These are phyloP conservation scores for Skeletonema marinoi DNA, from an alignment of 108 stramenopile genomes.

Conservation along the genomic window DNA sequence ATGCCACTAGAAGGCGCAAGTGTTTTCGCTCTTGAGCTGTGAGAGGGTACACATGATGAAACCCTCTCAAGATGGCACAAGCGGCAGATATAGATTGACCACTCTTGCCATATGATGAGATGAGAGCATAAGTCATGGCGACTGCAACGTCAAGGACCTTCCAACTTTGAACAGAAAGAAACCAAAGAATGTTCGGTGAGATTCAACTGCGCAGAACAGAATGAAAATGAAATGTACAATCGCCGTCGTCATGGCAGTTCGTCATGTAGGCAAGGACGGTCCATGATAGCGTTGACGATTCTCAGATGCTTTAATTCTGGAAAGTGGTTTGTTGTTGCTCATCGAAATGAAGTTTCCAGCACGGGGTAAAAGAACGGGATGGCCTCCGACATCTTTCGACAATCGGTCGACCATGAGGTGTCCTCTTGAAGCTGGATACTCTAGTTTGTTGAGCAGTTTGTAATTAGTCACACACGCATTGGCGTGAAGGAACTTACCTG, in stretches of 20 bases:
- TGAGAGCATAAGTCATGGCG: slow-evolving; percentile 86
- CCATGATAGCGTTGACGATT: slow-evolving; percentile 91
- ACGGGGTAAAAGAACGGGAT: slow-evolving; percentile 51
- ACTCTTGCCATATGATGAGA: slow-evolving; percentile 74
- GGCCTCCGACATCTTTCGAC: slow-evolving; percentile 86
- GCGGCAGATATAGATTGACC: slow-evolving; percentile 74
- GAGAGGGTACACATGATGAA: slow-evolving; percentile 64
- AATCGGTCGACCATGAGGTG: slow-evolving; percentile 76
- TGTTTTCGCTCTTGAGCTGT: slow-evolving; percentile 68
- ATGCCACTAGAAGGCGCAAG: slow-evolving; percentile 72
- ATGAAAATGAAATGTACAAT: slow-evolving; percentile 59
- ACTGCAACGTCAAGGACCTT: slow-evolving; percentile 79
- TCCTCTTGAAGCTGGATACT: slow-evolving; percentile 62
- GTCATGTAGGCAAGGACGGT: slow-evolving; percentile 45
- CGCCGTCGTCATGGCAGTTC: slow-evolving; percentile 80
- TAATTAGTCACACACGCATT: background rate
- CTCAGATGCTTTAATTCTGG: slow-evolving; percentile 91
- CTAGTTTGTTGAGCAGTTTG: slow-evolving; percentile 73
- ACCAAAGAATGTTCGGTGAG: slow-evolving; percentile 18
- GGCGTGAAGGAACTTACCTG: slow-evolving; percentile 58
- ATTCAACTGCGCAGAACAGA: slow-evolving; percentile 9
- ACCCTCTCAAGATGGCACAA: slow-evolving; percentile 80
- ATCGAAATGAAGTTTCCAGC: slow-evolving; percentile 83
- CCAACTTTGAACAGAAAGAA: slow-evolving; percentile 63
- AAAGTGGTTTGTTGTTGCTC: slow-evolving; percentile 83